A percentile compares a stretch with the other conserved stretches of the same genome.
These are phyloP conservation scores for Penicillium janthinellum DNA, from an alignment of 2,329 filamentous ascomycete genomes.

Conservation along the genomic window DNA sequence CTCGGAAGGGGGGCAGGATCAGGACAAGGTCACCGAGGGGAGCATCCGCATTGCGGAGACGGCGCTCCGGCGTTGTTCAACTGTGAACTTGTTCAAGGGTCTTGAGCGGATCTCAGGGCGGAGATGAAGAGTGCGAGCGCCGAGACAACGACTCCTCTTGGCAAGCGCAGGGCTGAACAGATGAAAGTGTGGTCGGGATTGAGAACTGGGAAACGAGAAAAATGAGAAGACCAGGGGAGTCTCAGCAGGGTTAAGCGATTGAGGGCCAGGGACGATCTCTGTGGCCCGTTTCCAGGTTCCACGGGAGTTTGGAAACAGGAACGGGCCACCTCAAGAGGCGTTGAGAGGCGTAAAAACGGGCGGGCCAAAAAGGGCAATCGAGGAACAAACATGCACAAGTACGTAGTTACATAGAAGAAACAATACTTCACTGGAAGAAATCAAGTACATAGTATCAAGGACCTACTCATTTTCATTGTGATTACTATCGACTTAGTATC, in stretches of 20 bases:
- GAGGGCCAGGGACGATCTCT: constrained; percentile 8
- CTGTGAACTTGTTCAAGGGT: background rate
- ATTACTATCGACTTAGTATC: too few species aligned
- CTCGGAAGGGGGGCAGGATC: background rate
- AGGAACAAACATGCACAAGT: background rate
- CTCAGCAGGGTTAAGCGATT: constrained; percentile 1
- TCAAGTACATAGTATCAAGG: too few species aligned
- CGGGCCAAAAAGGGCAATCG: background rate
- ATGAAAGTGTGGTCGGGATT: background rate
- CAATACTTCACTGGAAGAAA: too few species aligned
- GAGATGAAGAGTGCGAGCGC: constrained; percentile 8
- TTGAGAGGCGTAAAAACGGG: background rate
- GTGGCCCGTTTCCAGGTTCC: constrained; percentile 15
- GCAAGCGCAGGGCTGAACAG: constrained; percentile 3
- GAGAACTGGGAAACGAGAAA: background rate
- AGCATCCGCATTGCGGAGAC: constrained; percentile 26
- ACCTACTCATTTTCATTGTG: too few species aligned
- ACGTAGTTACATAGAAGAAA: background rate
- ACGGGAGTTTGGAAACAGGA: constrained; percentile 15
- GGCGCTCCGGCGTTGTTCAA: background rate
- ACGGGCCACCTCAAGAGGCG: background rate
- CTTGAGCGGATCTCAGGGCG: constrained; percentile 5
- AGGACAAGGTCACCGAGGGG: constrained; percentile 8
- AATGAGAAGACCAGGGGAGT: constrained; percentile 4
- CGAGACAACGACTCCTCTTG: background rate